A percentile compares a stretch with the other conserved stretches of the same genome.
Conservation (phyloP, 495 filamentous ascomycete genomes). For the Penicillium paradoxum region DNA sequence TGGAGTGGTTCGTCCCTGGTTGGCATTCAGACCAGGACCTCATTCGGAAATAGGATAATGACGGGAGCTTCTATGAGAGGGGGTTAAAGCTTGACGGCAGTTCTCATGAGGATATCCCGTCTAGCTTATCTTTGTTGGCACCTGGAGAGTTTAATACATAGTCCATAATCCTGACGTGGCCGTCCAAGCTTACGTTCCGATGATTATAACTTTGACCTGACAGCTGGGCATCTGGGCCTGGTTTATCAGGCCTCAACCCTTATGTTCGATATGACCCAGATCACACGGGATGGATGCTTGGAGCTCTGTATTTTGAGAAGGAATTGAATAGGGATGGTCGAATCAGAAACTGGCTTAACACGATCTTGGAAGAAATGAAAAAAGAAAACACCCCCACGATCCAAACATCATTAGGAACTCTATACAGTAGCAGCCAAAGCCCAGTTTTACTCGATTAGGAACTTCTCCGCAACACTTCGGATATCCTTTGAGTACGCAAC, state of each 20-base stretch:
- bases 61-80: constrained; percentile 12
- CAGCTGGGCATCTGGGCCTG: not conserved
- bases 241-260: not conserved
- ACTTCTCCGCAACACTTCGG: constrained; percentile 77
- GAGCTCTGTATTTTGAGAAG: not conserved
- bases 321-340: constrained; percentile 3
- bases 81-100: constrained; percentile 16
- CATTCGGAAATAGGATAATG: constrained; percentile 9
- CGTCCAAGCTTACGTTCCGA: constrained; percentile 17
- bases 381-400: constrained; percentile 19
- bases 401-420: constrained; percentile 44
- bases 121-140: not conserved
- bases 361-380: constrained; percentile 16
- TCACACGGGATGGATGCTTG: not conserved
- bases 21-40: not conserved
- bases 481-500: constrained; percentile 86
- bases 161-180: constrained; percentile 25
- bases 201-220: constrained; percentile 13
- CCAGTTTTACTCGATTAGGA: constrained; percentile 63
- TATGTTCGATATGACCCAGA: not conserved
- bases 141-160: not conserved
- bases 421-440: constrained; percentile 30
- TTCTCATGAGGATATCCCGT: not conserved
- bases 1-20: constrained; percentile 16
- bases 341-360: constrained; percentile 21